phyloP scores from a whole-genome alignment of 1,284 basidiomycete species.

The Sutorius eximius region DNA sequence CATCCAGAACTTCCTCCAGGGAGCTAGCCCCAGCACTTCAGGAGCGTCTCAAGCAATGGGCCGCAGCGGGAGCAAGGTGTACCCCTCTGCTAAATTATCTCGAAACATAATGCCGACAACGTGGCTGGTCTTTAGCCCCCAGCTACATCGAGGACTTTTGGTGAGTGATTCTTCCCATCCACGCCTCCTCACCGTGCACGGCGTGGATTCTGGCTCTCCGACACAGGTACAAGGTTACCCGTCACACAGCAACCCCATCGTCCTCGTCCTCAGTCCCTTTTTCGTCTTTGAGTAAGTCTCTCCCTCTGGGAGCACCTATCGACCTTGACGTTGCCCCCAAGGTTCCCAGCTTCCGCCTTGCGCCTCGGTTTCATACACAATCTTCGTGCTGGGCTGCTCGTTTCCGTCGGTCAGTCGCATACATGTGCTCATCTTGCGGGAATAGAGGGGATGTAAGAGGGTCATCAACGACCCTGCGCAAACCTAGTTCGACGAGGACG shows the following conservation, averaged over 20 bases:
- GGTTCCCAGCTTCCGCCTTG: slow-evolving; percentile 90
- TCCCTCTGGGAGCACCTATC: neutral
- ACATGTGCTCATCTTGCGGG: neutral
- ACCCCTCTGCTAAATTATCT: slow-evolving; percentile 14
- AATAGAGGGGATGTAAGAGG: slow-evolving; percentile 87
- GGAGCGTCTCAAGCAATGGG: slow-evolving; percentile 76
- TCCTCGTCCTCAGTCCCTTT: slow-evolving; percentile 92
- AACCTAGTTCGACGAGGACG: slow-evolving; percentile 90
- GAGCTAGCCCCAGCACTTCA: slow-evolving; percentile 84
- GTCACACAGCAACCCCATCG: slow-evolving; percentile 89
- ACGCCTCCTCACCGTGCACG: neutral
- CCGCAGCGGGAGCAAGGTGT: slow-evolving; percentile 66
- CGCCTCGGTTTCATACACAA: slow-evolving; percentile 94
- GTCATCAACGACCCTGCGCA: slow-evolving; percentile 68
- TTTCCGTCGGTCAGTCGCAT: neutral
- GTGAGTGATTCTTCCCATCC: slow-evolving; percentile 44
- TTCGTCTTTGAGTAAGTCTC: slow-evolving; percentile 90
- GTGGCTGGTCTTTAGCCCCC: slow-evolving; percentile 20
- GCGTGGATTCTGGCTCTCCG: neutral
- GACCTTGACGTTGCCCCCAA: slow-evolving; percentile 5
- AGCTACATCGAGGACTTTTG: slow-evolving; percentile 99
- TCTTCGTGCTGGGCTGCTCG: slow-evolving; percentile 77
- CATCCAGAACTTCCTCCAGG: slow-evolving; percentile 75
- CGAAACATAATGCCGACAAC: neutral
- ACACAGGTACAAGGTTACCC: slow-evolving; percentile 86